These are phyloP conservation scores for Cryptococcus maquisensis DNA, from an alignment of 1,284 basidiomycete genomes.

Conservation along the genomic window DNA sequence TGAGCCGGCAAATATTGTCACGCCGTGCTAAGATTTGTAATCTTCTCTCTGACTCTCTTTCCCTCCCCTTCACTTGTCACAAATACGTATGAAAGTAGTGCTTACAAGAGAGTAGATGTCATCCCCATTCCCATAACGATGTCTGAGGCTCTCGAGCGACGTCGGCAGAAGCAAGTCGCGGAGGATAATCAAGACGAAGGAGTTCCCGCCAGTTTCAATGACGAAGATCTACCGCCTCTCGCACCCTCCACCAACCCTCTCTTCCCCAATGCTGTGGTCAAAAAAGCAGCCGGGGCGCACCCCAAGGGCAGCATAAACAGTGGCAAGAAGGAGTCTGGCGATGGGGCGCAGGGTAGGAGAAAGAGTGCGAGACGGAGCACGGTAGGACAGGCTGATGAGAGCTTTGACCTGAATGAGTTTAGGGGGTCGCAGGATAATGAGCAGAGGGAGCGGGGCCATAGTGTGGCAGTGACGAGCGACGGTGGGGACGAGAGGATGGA, in stretches of 20 bases:
- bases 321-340: not conserved
- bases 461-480: not conserved
- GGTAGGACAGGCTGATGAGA: not conserved
- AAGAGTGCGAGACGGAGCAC: not conserved
- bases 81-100: not conserved
- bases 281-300: conserved; percentile 39
- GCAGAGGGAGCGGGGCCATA: not conserved
- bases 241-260: conserved; percentile 39
- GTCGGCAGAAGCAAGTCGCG: conserved; percentile 28
- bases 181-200: not conserved
- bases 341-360: not conserved
- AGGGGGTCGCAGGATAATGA: not conserved
- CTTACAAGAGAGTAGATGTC: conserved; percentile 29
- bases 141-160: conserved; percentile 38
- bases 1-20: conserved; percentile 12
- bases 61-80: conserved; percentile 1
- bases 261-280: conserved; percentile 42
- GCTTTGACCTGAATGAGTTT: not conserved
- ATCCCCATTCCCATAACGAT: conserved; percentile 40
- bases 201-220: conserved; percentile 5
- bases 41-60: conserved; percentile 42
- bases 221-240: conserved; percentile 37
- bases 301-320: conserved; percentile 16
- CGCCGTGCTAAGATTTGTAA: conserved; percentile 30
- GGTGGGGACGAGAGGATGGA: not conserved